Percentiles rank a stretch among this genome's conserved stretches.
Conservation (phyloP, 805 yeast species). For the Kluyveromyces aestuarii region DNA sequence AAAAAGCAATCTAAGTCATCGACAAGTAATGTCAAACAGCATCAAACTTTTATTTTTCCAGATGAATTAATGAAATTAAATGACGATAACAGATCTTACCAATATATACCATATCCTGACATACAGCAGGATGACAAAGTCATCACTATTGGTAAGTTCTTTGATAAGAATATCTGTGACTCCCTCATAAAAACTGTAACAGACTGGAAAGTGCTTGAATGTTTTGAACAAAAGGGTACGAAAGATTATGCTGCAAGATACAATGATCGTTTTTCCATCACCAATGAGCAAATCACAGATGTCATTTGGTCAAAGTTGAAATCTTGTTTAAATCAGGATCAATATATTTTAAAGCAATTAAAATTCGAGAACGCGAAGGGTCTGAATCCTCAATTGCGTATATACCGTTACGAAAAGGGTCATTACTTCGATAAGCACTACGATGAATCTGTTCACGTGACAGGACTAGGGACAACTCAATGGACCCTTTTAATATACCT, state of each 20-base stretch:
- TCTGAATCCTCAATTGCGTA: conserved; percentile 45
- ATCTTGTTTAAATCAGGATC: conserved; percentile 23
- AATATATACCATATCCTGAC: conserved; percentile 6
- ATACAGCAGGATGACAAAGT: conserved; percentile 5
- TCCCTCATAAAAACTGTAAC: conserved; percentile 1
- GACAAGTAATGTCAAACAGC: background rate
- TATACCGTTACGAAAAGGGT: conserved; percentile 46
- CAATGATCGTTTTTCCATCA: conserved; percentile 41
- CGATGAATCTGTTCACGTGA: conserved; percentile 43
- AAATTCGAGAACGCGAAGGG: conserved; percentile 35
- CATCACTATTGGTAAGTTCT: conserved; percentile 6
- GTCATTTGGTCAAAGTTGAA: conserved; percentile 37
- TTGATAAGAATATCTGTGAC: conserved; percentile 1
- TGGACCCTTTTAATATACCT: conserved; percentile 55
- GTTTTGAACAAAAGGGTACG: conserved; percentile 5
- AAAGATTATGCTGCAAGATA: conserved; percentile 48
- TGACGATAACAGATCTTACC: background rate
- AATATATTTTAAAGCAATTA: conserved; percentile 24
- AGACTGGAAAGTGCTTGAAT: conserved; percentile 5
- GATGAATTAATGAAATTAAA: conserved; percentile 2
- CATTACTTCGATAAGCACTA: conserved; percentile 55
- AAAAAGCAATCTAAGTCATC: background rate
- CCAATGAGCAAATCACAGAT: conserved; percentile 31
- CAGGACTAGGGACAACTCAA: conserved; percentile 34
- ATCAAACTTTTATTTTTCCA: conserved; percentile 1